phyloP scores from a whole-genome alignment of 805 yeast genomes.

The Lachancea lanzarotensis region DNA sequence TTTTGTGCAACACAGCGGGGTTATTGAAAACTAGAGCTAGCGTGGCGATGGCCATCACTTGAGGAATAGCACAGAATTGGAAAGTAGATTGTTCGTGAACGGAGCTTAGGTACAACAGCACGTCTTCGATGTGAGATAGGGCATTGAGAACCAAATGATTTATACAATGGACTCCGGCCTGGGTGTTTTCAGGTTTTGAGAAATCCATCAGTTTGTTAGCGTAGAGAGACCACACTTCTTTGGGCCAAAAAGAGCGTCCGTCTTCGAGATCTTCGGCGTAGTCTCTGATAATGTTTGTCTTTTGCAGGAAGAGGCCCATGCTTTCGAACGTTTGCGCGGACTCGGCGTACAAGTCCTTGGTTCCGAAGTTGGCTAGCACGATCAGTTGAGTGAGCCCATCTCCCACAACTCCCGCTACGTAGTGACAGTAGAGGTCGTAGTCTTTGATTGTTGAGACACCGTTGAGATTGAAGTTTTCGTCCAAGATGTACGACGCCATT shows the following conservation, averaged over 20 bases:
- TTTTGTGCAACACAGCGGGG: constrained; percentile 56
- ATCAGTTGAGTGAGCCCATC: constrained; percentile 86
- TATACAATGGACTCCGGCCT: constrained; percentile 65
- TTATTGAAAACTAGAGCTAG: constrained; percentile 80
- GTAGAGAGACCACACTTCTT: constrained; percentile 85
- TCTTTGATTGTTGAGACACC: constrained; percentile 77
- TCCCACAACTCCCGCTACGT: constrained; percentile 97
- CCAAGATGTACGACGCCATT: constrained; percentile 87
- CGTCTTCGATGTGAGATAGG: constrained; percentile 69
- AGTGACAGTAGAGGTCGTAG: constrained; percentile 88
- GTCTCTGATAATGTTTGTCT: constrained; percentile 93
- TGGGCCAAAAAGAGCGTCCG: constrained; percentile 94
- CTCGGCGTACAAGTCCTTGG: constrained; percentile 41
- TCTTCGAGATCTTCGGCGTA: constrained; percentile 87
- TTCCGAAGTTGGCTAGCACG: constrained; percentile 67
- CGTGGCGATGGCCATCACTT: constrained; percentile 98
- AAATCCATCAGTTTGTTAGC: constrained; percentile 59
- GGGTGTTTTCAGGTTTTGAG: constrained; percentile 39
- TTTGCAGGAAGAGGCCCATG: constrained; percentile 94
- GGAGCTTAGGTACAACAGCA: constrained; percentile 64
- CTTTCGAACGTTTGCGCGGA: constrained; percentile 59
- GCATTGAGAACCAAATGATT: constrained; percentile 77
- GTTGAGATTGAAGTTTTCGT: constrained; percentile 67
- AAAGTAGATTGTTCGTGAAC: constrained; percentile 77
- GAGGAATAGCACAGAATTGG: constrained; percentile 95